phyloP scores from a whole-genome alignment of 305 asterid genomes.

The Rubia peregrina region DNA sequence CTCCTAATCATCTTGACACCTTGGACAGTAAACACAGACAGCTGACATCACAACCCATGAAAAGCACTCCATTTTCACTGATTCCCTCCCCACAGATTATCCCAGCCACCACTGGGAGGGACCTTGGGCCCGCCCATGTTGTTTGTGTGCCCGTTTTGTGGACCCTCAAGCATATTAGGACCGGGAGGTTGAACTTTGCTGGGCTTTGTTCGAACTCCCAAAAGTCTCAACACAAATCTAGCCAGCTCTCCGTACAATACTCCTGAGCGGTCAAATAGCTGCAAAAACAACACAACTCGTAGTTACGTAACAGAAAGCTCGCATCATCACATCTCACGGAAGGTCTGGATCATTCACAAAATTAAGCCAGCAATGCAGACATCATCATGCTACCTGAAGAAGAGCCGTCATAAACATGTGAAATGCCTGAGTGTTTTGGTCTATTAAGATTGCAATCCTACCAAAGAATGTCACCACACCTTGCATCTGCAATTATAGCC shows the following conservation, averaged over 20 bases:
- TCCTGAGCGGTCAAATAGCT: conserved; percentile 93
- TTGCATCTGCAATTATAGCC: conserved; percentile 52
- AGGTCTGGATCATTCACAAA: neutral
- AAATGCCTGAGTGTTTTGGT: conserved; percentile 97
- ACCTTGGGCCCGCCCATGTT: conserved; percentile 65
- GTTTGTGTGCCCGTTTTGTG: conserved; percentile 49
- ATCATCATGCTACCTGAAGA: conserved; percentile 59
- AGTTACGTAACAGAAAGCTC: neutral
- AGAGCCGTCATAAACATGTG: conserved; percentile 93
- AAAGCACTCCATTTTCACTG: neutral
- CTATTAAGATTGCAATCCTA: conserved; percentile 76
- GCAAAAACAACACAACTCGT: conserved; percentile 21
- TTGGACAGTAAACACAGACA: conserved; percentile 3
- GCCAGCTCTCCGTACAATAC: conserved; percentile 93
- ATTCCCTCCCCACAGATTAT: conserved; percentile 61
- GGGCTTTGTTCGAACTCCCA: conserved; percentile 67
- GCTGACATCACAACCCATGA: conserved; percentile 1
- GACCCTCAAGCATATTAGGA: conserved; percentile 56
- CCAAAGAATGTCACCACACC: conserved; percentile 92
- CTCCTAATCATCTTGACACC: neutral
- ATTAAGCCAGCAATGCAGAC: neutral
- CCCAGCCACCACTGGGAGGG: conserved; percentile 73
- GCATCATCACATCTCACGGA: neutral
- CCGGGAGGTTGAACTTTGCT: conserved; percentile 57
- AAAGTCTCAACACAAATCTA: conserved; percentile 76